phyloP scores from a whole-genome alignment of 257 asterid genomes.

The Echites panduratus region DNA sequence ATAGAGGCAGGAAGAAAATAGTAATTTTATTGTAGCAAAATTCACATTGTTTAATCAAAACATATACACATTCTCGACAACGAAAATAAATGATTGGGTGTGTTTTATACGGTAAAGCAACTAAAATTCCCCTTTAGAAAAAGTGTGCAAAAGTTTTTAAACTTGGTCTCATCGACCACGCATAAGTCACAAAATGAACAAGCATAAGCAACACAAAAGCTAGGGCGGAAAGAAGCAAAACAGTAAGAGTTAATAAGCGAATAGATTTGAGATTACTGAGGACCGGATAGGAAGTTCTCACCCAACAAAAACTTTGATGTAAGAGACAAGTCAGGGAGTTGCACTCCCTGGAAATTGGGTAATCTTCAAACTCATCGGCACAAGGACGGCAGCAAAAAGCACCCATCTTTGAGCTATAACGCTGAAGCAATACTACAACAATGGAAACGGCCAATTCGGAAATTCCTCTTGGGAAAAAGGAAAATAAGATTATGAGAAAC shows the following conservation, averaged over 20 bases:
- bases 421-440: background rate
- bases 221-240: background rate
- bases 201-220: background rate
- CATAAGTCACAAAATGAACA: background rate
- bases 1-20: background rate
- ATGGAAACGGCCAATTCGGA: background rate
- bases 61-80: too few relatives aligned
- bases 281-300: background rate
- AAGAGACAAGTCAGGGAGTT: constrained; percentile 6
- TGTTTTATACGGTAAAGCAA: background rate
- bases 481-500: too few relatives aligned
- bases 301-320: constrained; percentile 14
- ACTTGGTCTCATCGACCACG: background rate
- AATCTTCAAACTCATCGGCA: constrained; percentile 14
- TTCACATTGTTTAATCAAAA: too few relatives aligned
- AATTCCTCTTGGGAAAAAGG: too few relatives aligned
- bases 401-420: constrained; percentile 14
- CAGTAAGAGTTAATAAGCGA: background rate
- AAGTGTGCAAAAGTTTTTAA: background rate
- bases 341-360: constrained; percentile 9
- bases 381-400: constrained; percentile 19
- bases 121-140: background rate
- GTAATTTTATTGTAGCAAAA: background rate
- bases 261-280: background rate
- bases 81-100: too few relatives aligned